A percentile compares a stretch with the other conserved stretches of the same genome.
Evolutionary conservation across 192 early-diverging fungal genomes (phyloP).

Genomic region (Haplosporangium gracile): DNA sequence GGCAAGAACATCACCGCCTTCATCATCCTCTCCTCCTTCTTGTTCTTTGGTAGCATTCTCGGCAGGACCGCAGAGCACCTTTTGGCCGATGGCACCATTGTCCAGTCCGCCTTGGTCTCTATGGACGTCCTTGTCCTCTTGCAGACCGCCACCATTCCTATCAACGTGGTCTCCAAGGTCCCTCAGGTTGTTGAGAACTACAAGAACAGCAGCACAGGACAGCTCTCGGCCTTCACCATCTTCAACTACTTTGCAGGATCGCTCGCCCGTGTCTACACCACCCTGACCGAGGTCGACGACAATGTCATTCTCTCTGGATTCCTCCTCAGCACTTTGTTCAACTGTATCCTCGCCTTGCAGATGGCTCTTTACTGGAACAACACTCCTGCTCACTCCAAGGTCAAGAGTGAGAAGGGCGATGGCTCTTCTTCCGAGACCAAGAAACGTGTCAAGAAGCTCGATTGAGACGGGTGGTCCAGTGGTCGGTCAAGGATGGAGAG

Average conservation of each 20-base stretch:
- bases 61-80: conserved; percentile 35
- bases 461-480: conserved; percentile 58
- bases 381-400: conserved; percentile 4
- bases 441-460: conserved; percentile 54
- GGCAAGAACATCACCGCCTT: conserved; percentile 55
- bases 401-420: conserved; percentile 28
- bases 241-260: conserved; percentile 91
- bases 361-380: conserved; percentile 84
- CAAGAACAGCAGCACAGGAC: conserved; percentile 87
- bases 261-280: conserved; percentile 91
- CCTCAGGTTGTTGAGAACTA: conserved; percentile 93
- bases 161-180: conserved; percentile 84
- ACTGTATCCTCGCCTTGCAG: conserved; percentile 83
- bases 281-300: conserved; percentile 92
- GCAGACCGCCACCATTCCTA: conserved; percentile 82
- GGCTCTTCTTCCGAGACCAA: conserved; percentile 28
- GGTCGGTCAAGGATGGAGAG: conserved; percentile 43
- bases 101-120: conserved; percentile 68
- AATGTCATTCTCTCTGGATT: conserved; percentile 78
- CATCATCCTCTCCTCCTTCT: conserved; percentile 61
- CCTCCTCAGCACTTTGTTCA: conserved; percentile 78
- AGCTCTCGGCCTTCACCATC: conserved; percentile 91
- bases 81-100: conserved; percentile 47
- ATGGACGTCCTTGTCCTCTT: conserved; percentile 69
- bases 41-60: conserved; percentile 43